Evolutionary conservation across 768 basidiomycete species (phyloP).

Genomic region (Phylloporus sp.): DNA sequence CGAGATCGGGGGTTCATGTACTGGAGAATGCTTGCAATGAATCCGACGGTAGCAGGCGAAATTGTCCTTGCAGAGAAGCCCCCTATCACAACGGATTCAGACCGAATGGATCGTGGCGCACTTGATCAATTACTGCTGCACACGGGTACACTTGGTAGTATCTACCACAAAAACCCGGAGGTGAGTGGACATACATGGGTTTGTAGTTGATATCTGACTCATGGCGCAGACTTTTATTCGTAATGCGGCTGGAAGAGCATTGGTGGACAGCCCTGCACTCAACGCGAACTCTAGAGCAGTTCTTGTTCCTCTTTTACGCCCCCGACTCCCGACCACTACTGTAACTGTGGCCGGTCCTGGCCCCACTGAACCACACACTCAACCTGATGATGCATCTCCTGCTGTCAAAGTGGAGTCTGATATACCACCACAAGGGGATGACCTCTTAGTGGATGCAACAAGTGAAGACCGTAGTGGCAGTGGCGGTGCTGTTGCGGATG

Average conservation of each 20-base stretch:
- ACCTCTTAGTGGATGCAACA: constrained; percentile 13
- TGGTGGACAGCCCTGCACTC: constrained; percentile 85
- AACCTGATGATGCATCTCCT: constrained; percentile 22
- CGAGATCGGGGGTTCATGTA: constrained; percentile 99
- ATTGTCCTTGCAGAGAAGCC: constrained; percentile 94
- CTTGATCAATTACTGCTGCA: constrained; percentile 93
- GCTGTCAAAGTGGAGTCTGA: constrained; percentile 33
- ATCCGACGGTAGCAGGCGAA: constrained; percentile 82
- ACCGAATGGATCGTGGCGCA: constrained; percentile 94
- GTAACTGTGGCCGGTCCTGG: constrained; percentile 60
- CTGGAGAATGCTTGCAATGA: constrained; percentile 94
- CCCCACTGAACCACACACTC: constrained; percentile 28
- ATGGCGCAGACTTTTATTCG: constrained; percentile 82
- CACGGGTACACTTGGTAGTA: constrained; percentile 90
- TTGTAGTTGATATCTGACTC: constrained; percentile 9
- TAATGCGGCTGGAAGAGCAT: constrained; percentile 76
- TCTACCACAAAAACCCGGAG: constrained; percentile 98
- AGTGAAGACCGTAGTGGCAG: constrained; percentile 1
- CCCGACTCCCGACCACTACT: constrained; percentile 40
- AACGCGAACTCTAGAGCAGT: constrained; percentile 76
- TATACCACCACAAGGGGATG: constrained; percentile 22
- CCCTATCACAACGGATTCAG: constrained; percentile 95
- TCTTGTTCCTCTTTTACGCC: constrained; percentile 57
- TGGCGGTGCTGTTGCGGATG: constrained; percentile 21
- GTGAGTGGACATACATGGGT: constrained; percentile 35